Conservation (phyloP, 176 grass and related monocot genomes). For the Rhynchospora breviuscula region DNA sequence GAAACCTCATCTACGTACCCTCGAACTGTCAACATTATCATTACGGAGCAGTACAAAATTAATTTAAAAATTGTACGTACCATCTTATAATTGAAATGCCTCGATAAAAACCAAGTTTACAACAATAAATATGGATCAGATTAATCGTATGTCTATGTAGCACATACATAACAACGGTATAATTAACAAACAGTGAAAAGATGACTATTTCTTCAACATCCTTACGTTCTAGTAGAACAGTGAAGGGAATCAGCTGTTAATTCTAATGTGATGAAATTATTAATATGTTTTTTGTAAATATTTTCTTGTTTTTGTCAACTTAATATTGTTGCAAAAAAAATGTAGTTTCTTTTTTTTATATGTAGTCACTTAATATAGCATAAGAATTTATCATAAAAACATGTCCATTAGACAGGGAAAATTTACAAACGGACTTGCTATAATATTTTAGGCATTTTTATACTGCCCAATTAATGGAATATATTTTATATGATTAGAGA, state of each 20-base stretch:
- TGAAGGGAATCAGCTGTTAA: neutral
- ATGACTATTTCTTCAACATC: neutral
- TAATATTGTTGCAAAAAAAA: neutral
- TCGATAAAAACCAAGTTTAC: neutral
- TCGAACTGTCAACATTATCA: conserved; percentile 9
- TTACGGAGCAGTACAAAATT: conserved; percentile 14
- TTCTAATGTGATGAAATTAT: neutral
- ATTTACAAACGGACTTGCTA: neutral
- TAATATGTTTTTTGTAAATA: neutral
- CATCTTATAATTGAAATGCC: neutral
- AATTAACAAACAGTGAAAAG: neutral
- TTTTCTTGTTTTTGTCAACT: neutral
- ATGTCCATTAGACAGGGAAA: neutral
- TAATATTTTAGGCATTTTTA: neutral
- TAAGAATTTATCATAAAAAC: neutral
- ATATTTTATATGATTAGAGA: neutral
- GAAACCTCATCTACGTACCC: conserved; percentile 23
- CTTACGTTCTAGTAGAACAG: neutral
- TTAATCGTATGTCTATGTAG: neutral
- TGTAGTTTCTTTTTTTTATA: neutral
- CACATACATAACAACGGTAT: neutral
- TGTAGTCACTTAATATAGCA: neutral
- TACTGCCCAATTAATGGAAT: neutral
- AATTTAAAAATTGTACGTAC: neutral
- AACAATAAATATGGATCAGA: neutral